Evolutionary conservation across 169 alveolate species (phyloP).

Genomic region (Eimeria brunetti): DNA sequence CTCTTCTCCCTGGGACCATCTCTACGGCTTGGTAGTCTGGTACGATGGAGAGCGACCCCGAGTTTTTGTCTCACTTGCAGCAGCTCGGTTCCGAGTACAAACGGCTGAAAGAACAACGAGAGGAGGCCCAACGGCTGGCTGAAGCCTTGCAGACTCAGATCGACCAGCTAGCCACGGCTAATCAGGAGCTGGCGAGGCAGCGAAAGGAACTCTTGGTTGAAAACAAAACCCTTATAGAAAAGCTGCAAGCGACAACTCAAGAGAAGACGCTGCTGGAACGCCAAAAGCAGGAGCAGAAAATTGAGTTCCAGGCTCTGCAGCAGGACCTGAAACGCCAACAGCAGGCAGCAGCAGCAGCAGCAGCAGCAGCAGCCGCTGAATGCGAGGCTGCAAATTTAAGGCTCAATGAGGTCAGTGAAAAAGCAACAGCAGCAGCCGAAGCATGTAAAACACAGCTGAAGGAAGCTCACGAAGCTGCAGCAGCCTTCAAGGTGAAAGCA

Average conservation of each 20-base stretch:
- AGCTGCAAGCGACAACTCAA: constrained; percentile 37
- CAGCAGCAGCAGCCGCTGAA: constrained; percentile 14
- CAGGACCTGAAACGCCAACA: constrained; percentile 48
- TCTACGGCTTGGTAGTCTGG: background rate
- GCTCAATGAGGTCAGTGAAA: background rate
- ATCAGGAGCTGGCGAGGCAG: constrained; percentile 48
- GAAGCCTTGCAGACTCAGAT: constrained; percentile 17
- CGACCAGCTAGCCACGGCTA: constrained; percentile 10
- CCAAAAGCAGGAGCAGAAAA: constrained; percentile 4
- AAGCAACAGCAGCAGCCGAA: constrained; percentile 57
- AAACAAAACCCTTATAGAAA: constrained; percentile 52
- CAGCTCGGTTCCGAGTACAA: constrained; percentile 58
- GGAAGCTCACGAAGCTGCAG: constrained; percentile 34
- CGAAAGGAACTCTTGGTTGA: constrained; percentile 42
- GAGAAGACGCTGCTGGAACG: constrained; percentile 42
- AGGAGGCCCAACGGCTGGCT: constrained; percentile 46
- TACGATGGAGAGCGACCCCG: constrained; percentile 55
- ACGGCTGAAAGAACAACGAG: constrained; percentile 49
- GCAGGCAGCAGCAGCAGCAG: constrained; percentile 20
- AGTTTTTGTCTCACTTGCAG: constrained; percentile 57
- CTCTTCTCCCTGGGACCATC: background rate
- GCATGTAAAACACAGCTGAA: background rate
- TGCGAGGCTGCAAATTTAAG: background rate
- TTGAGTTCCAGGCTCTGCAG: constrained; percentile 20
- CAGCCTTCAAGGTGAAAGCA: constrained; percentile 29